These are phyloP conservation scores for Penicillium thymicola DNA, from an alignment of 2,329 filamentous ascomycete genomes.

Conservation along the genomic window DNA sequence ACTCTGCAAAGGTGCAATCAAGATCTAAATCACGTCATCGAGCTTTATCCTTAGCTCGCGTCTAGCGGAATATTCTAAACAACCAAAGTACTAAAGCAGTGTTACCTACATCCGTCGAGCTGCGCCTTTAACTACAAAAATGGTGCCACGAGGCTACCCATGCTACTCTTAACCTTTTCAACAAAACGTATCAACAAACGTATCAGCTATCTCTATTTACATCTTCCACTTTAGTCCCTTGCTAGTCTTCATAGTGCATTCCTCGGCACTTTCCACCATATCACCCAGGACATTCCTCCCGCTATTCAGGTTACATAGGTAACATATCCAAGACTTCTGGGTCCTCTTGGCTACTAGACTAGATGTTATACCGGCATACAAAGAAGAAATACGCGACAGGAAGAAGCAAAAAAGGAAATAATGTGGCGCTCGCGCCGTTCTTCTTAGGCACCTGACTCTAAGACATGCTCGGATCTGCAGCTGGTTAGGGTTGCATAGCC, in stretches of 20 bases:
- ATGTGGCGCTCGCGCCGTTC: not conserved
- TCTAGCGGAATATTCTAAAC: not conserved
- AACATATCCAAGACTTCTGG: not conserved
- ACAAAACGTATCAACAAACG: not conserved
- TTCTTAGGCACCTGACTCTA: not conserved
- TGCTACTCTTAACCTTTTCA: not conserved
- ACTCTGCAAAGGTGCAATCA: slow-evolving; percentile 22
- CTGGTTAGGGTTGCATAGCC: not conserved
- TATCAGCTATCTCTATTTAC: not conserved
- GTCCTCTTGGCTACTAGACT: not conserved
- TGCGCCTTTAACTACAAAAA: not conserved
- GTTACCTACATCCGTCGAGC: not conserved
- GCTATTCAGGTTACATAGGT: not conserved
- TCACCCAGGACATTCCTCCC: not conserved
- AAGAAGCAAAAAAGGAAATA: not conserved
- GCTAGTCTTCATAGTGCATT: not conserved
- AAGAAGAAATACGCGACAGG: not conserved
- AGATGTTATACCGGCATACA: not conserved
- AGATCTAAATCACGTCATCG: slow-evolving; percentile 36
- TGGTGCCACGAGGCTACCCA: not conserved
- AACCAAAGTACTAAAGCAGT: not conserved
- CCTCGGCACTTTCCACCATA: not conserved
- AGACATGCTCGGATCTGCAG: not conserved
- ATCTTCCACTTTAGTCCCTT: not conserved
- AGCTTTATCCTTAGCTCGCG: slow-evolving; percentile 23